Evolutionary conservation across 1,284 basidiomycete genomes (phyloP).

Genomic region (Cutaneotrichosporon sp.): DNA sequence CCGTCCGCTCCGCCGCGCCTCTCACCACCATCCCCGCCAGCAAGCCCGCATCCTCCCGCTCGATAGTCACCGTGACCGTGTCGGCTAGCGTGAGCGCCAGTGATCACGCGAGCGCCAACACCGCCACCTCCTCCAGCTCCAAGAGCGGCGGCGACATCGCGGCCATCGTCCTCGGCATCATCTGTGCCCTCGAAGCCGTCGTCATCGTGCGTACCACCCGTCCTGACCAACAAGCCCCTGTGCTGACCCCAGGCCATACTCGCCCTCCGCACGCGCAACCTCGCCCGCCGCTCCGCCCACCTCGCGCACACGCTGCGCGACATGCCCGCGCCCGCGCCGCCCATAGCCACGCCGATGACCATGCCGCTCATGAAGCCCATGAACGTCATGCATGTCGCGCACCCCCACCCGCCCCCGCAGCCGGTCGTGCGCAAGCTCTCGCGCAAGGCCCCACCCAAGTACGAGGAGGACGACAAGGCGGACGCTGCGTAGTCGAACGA

Average conservation of each 20-base stretch:
- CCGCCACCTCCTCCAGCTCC: neutral
- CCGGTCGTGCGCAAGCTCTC: constrained; percentile 2
- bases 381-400: neutral
- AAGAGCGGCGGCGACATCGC: neutral
- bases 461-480: neutral
- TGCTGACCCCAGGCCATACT: neutral
- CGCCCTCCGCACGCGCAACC: neutral
- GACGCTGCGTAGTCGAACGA: neutral
- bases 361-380: neutral
- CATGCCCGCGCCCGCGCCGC: neutral
- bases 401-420: neutral
- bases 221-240: too few relatives aligned
- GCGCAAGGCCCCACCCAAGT: constrained; percentile 7
- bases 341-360: neutral
- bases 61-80: neutral
- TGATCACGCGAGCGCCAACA: neutral
- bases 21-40: neutral
- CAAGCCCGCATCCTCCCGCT: neutral
- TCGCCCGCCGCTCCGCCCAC: neutral
- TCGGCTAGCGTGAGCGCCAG: too few relatives aligned
- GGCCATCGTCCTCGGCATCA: neutral
- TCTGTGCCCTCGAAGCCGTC: constrained; percentile 1
- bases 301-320: neutral
- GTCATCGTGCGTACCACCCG: neutral
- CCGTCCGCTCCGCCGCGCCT: neutral